A percentile compares a stretch with the other conserved stretches of the same genome.
Evolutionary conservation across 2,329 filamentous ascomycete genomes (phyloP).

Genomic region (Pseudogymnoascus sp.): DNA sequence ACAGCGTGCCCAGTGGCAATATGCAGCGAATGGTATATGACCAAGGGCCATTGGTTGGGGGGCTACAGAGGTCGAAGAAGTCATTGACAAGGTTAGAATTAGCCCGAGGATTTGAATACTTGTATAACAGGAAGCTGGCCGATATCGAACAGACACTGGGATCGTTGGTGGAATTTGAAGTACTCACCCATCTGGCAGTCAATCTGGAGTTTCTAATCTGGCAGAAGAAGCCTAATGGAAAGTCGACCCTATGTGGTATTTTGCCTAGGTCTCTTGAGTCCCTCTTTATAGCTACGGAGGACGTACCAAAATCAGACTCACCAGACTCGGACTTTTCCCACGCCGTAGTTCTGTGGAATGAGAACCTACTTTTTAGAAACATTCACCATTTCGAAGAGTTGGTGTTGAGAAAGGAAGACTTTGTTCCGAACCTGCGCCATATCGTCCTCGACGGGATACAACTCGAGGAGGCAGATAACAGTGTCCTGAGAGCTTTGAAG

Average conservation of each 20-base stretch:
- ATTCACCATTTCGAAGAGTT: not conserved
- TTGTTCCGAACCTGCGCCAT: not conserved
- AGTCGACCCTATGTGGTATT: not conserved
- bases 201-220: not conserved
- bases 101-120: not conserved
- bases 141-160: not conserved
- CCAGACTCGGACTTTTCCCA: not conserved
- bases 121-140: not conserved
- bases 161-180: not conserved
- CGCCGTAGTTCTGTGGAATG: not conserved
- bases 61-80: not conserved
- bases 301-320: not conserved
- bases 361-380: not conserved
- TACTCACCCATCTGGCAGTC: not conserved
- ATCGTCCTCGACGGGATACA: not conserved
- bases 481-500: not conserved
- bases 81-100: not conserved
- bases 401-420: not conserved
- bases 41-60: not conserved
- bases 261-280: not conserved
- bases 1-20: not conserved
- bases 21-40: not conserved
- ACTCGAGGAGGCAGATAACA: not conserved
- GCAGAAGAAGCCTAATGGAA: not conserved
- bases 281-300: not conserved